Evolutionary conservation across 2,329 filamentous ascomycete species (phyloP), one percentile per base, ranked within the genome.

Genomic region (Clarireedia hainanense): DNA sequence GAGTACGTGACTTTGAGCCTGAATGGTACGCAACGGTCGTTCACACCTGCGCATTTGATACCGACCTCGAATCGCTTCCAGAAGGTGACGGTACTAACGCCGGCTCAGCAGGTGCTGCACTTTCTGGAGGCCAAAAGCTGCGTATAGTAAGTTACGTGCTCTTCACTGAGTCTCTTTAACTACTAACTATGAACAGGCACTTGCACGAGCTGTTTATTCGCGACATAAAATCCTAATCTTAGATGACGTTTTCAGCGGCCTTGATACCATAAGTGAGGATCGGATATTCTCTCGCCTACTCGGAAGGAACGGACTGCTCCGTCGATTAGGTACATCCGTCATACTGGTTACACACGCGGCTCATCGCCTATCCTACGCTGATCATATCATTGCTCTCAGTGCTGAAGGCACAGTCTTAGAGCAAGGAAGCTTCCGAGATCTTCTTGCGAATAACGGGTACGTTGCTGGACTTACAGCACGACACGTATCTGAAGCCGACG

Each of bases 1-100:
- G 71, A 0, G 58, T 59, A 20, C 61, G 63, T 40, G 69, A 70
- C 1, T 77, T 73, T 50, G 73, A 85, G 26, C 72, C 75, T 23
- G 68, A 70, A 12, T 86, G 84, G 82, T 88, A 88, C 65, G 74
- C 81, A 48, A 68, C 79, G 49, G 84, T 87, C 10, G 70, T 88
- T 10, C 79, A 85, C 63, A 81, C 83, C 10, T 87, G 84, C 64
- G 83, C 83, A 0, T 71, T 88, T 5, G 72, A 77, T 15, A 75
- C 79, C 0, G 84, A 87, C 70, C 71, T 87, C 10, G 79, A 56
- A 82, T 26, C 83, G 83, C 73, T 74, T 84, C 26, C 83, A 80
- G 1, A 75, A 76, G 56, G 81, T 79, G 39, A 84, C 85, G 62
- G 68, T 74, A 60, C 48, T 5, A 23, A 10, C 10, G 12, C 9